Base-by-base conservation (phyloP, 2,329 filamentous ascomycete species). In the Cladosporium phlei region DNA sequence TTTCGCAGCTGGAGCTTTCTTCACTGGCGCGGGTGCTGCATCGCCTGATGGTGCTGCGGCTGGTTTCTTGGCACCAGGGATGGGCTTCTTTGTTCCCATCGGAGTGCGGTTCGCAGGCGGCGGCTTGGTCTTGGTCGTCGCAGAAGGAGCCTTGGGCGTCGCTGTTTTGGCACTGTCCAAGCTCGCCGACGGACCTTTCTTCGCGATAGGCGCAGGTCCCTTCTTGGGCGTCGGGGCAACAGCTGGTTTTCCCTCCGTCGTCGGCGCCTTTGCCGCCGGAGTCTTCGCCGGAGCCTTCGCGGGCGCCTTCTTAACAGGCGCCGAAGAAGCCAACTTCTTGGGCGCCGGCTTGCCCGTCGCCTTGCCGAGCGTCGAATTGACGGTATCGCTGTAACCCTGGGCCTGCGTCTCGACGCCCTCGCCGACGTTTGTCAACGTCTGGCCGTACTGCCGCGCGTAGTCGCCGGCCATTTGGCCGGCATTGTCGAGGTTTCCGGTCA, bases 401-500 rank as follows among this genome's bases (percentile, higher is more conserved):
- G 50, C 50, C 32, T 44, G 35, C 42, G 47, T 33, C 20, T 52
- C 47, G 2, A 38, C 32, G 5, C 34, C 25, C 38, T 52, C 47
- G 19, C 50, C 50, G 9, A 38, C 34, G 20, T 48, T 43, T 9
- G 43, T 43, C 9, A 51, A 19, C 11, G 34, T 43, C 49, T 51
- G 45, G 33, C 49, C 49, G 17, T 47, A 47, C 11, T 47, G 35
- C 14, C 45, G 20, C 3, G 45, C 45, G 14, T 51, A 51, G 21
- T 51, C 46, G 12, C 50, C 50, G 2, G 50, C 47, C 29, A 28
- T 52, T 9, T 43, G 21, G 1, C 50, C 50, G 12, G 50, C 50
- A 16, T 49, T 52, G 42, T 52, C 50, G 25, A 52, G 30, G 17
- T 52, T 49, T 21, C 50, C 50, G 2, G 50, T 47, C 20, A 52